Percentiles rank a stretch among this genome's conserved stretches.
Conservation (phyloP, 352 stramenopile species). For the Phytophthora quininea region DNA sequence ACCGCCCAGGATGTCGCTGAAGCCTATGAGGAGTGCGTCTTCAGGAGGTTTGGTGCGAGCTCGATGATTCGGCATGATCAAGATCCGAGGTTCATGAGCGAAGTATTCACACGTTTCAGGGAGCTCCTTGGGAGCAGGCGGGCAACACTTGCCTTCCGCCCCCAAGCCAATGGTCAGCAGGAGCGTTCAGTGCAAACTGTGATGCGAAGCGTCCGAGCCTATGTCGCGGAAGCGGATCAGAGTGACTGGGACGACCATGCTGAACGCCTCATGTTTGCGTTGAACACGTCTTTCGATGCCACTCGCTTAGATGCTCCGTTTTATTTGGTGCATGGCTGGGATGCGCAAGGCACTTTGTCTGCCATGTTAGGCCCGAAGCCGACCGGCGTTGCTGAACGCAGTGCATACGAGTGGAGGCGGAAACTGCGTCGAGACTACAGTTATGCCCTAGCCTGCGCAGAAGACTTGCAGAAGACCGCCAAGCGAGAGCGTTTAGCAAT, state of each 20-base stretch:
- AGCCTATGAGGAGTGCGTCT: no score
- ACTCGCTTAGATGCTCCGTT: constrained; percentile 8
- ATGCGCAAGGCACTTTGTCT: not conserved
- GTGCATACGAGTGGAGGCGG: constrained; percentile 5
- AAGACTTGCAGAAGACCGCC: constrained; percentile 12
- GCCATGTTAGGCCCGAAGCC: constrained; percentile 14
- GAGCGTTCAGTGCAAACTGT: constrained; percentile 6
- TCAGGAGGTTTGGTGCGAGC: no score
- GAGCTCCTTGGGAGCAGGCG: no score
- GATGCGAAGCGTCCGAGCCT: constrained; percentile 6
- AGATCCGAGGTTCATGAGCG: no score
- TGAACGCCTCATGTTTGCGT: not conserved
- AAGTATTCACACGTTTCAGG: no score
- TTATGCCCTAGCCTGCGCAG: constrained; percentile 2
- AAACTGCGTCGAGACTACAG: constrained; percentile 15
- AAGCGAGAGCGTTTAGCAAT: not conserved
- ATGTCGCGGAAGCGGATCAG: constrained; percentile 6
- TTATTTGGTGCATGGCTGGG: constrained; percentile 13
- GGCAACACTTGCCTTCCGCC: constrained; percentile 12
- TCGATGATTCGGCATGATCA: no score
- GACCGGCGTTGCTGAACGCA: not conserved
- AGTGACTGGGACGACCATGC: constrained; percentile 16
- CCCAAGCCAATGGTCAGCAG: constrained; percentile 12
- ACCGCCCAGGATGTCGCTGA: no score
- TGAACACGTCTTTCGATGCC: constrained; percentile 14